Conservation (phyloP, 2,329 filamentous ascomycete genomes). For the Sphaerostilbella broomeana region DNA sequence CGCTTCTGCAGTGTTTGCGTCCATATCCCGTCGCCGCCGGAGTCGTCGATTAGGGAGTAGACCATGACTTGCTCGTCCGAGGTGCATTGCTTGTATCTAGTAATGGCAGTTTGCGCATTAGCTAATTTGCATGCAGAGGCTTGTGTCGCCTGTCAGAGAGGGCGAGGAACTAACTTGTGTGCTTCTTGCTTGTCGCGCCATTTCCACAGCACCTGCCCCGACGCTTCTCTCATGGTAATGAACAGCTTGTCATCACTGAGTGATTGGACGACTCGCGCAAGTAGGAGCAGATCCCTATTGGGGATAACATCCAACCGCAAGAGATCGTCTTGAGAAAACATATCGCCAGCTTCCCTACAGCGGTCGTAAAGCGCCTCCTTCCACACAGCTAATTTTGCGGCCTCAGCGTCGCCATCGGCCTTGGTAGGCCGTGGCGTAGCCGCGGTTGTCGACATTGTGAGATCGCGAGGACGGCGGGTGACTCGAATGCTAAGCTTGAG, state of each 20-base stretch:
- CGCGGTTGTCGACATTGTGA: slow-evolving; percentile 24
- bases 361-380: slow-evolving; percentile 53
- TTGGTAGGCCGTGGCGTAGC: slow-evolving; percentile 16
- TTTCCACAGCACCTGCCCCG: slow-evolving; percentile 44
- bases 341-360: slow-evolving; percentile 43
- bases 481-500: neutral
- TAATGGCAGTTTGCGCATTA: too few relatives aligned
- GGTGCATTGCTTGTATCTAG: slow-evolving; percentile 51
- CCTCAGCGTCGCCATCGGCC: slow-evolving; percentile 25
- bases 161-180: slow-evolving; percentile 43
- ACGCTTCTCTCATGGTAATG: slow-evolving; percentile 36
- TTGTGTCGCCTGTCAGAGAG: too few relatives aligned
- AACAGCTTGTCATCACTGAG: slow-evolving; percentile 57
- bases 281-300: slow-evolving; percentile 46
- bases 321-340: slow-evolving; percentile 55
- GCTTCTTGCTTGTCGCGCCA: slow-evolving; percentile 54
- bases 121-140: too few relatives aligned
- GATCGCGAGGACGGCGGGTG: neutral
- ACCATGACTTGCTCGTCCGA: slow-evolving; percentile 76
- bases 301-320: slow-evolving; percentile 52
- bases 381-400: slow-evolving; percentile 42
- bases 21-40: slow-evolving; percentile 84
- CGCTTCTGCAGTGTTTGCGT: slow-evolving; percentile 73
- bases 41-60: slow-evolving; percentile 82
- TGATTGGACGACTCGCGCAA: slow-evolving; percentile 50